Evolutionary conservation across 2,329 filamentous ascomycete genomes (phyloP), one percentile per base, ranked within the genome.

Genomic region (Calonectria multiphialidica): DNA sequence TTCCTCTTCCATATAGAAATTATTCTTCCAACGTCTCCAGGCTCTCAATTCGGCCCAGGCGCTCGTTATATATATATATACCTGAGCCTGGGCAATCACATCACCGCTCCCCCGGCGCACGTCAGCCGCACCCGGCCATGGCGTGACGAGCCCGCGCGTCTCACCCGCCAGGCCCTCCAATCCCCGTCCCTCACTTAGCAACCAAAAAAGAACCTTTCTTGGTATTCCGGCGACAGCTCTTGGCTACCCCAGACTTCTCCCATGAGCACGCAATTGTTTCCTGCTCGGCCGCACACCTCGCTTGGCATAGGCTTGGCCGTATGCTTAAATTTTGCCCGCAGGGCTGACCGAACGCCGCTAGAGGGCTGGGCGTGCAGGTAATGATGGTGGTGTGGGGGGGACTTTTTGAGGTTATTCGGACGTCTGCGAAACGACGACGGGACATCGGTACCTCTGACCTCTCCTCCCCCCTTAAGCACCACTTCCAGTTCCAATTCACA

Each of bases 391-490:
- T 16, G 62, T 23, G 61, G 49, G 37, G 57, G 37, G 57, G 45
- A 12, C 30, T 53, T 71, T 59, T 53, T 71, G 68, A 67, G 63
- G 68, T 44, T 71, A 71, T 71, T 55, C 40, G 9, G 68, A 71
- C 68, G 53, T 33, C 16, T 40, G 30, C 25, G n/a, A 15, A 23
- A 23, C 44, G 23, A 47, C 30, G 1, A 8, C 53, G 4, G 4
- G 18, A 10, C 21, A 6, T n/a, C 28, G 13, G 8, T 6, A 16
- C 33, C 21, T 16, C 6, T 5, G 21, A 6, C 1, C 53, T 59
- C 13, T 15, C 47, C 9, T 18, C 9, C n/a, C 35, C 53, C 33
- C 15, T 59, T 57, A 10, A 21, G 15, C 35, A 21, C 35, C 8
- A 18, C 33, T 33, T 13, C 15, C 53, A 9, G 16, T 3, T 7